These are phyloP conservation scores for Boletellus deceptivus DNA, from an alignment of 1,284 basidiomycete species.

Conservation along the genomic window DNA sequence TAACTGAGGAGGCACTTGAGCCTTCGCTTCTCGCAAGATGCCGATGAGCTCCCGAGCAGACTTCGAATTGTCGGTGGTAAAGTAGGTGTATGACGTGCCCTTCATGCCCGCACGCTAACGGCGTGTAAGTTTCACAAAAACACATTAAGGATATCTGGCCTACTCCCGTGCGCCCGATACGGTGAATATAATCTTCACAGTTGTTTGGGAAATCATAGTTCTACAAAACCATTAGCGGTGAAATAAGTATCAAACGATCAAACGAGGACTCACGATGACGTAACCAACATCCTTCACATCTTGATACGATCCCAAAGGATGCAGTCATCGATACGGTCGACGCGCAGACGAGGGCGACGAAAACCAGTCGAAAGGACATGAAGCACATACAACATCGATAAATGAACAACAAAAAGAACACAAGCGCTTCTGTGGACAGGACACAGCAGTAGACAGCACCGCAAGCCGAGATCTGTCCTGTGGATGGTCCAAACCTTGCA, in stretches of 20 bases:
- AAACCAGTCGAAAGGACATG: conserved; percentile 37
- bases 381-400: conserved; percentile 56
- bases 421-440: conserved; percentile 56
- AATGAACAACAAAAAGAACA: conserved; percentile 38
- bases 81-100: conserved; percentile 94
- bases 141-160: conserved; percentile 20
- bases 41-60: conserved; percentile 87
- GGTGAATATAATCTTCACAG: conserved; percentile 92
- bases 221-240: conserved; percentile 41
- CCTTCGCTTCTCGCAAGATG: conserved; percentile 91
- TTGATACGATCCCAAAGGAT: conserved; percentile 42
- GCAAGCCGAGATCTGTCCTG: conserved; percentile 26
- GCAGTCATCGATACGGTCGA: conserved; percentile 31
- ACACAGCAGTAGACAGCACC: conserved; percentile 26
- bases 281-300: conserved; percentile 96
- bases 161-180: conserved; percentile 88
- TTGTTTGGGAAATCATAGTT: conserved; percentile 98
- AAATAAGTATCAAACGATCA: conserved; percentile 6
- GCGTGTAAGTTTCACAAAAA: conserved; percentile 3
- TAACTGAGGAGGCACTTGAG: conserved; percentile 83
- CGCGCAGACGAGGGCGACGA: conserved; percentile 35
- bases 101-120: conserved; percentile 81
- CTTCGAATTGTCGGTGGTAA: conserved; percentile 94
- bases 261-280: conserved; percentile 68
- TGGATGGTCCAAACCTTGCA: conserved; percentile 32